These are phyloP conservation scores for Rhodotorula toruloides DNA, from an alignment of 768 basidiomycete species.

Conservation along the genomic window DNA sequence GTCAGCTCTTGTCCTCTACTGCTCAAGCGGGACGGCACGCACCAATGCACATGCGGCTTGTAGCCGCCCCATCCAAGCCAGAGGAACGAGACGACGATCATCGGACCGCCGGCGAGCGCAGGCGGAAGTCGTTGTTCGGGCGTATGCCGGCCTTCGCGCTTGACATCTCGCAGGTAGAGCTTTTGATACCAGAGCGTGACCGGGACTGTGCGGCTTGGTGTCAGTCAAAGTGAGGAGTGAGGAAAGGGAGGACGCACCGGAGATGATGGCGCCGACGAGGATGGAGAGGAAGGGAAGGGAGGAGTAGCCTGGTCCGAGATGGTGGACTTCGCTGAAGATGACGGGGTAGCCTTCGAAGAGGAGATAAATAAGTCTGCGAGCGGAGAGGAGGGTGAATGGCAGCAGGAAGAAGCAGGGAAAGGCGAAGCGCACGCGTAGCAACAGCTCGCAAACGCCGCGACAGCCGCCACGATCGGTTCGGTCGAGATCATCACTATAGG, in stretches of 20 bases:
- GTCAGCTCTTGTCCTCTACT: neutral
- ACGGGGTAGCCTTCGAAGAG: conserved; percentile 28
- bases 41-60: conserved; percentile 19
- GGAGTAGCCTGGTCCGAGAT: conserved; percentile 13
- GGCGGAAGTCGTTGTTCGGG: conserved; percentile 27
- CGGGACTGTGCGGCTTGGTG: neutral
- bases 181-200: conserved; percentile 25
- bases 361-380: conserved; percentile 23
- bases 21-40: neutral
- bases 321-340: conserved; percentile 24
- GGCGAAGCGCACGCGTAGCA: conserved; percentile 15
- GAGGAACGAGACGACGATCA: conserved; percentile 21
- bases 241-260: neutral
- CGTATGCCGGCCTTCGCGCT: neutral
- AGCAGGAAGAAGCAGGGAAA: no score
- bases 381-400: neutral
- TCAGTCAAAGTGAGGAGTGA: neutral
- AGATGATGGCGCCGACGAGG: conserved; percentile 28
- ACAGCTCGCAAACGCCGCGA: neutral
- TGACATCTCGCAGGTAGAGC: neutral
- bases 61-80: conserved; percentile 28
- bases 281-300: conserved; percentile 30
- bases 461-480: conserved; percentile 8
- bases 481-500: conserved; percentile 24
- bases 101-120: neutral